Evolutionary conservation across 768 basidiomycete genomes (phyloP), one percentile per base, ranked within the genome.

Genomic region (Suillus brevipes): DNA sequence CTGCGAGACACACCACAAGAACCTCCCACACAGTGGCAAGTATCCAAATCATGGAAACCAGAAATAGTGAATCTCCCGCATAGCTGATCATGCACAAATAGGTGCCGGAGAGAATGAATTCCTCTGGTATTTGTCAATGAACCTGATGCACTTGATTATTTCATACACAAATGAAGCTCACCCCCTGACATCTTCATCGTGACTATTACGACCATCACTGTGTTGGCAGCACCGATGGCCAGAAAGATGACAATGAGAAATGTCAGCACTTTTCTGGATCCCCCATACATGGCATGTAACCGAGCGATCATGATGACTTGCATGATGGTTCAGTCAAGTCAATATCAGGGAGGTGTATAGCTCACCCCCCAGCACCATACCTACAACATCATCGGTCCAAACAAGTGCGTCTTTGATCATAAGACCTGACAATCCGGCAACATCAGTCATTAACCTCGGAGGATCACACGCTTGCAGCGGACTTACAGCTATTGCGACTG

Each of bases 371-470:
- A 47, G 10, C 0, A 23, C 2, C 13, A 13, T 2, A 6, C 0
- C 0, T 6, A 6, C 12, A 47, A 23, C n/a, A 6, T 23, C 5
- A 47, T 1, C 2, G 12, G 9, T 23, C 47, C 47, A 47, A 13
- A 0, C 5, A n/a, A 10, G 0, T 47, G n/a, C 0, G 12, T 47
- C 1, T 10, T n/a, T 10, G 1, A 47, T 47, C 4, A 23, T 13
- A 13, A 6, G n/a, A 5, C 47, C 47, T 47, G 47, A 47, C 12
- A 47, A 47, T 23, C 12, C 12, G 23, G n/a, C 45, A 47, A 23
- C 45, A 23, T 47, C 6, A 47, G 12, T 23, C 13, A 6, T 47
- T n/a, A 23, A 20, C 20, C 2, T 45, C 4, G 4, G 18, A 20
- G 8, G 43, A 23, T 23, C n/a, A 47, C 47, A 47, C 1, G n/a